Evolutionary conservation across 78 protist genomes (phyloP).

Genomic region (Dictyostelium firmibasis): DNA sequence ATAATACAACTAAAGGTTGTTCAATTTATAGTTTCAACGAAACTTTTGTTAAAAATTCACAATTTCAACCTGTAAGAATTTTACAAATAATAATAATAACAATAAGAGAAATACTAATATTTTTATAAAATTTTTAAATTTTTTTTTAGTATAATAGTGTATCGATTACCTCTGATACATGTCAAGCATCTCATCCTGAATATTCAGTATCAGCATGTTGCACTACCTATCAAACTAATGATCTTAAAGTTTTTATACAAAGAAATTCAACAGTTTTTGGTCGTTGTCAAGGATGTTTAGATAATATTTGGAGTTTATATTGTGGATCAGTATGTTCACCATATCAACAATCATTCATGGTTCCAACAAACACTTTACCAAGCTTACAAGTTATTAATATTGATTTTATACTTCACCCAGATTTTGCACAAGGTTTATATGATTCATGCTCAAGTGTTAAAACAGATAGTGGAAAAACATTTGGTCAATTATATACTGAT

Average conservation of each 20-base stretch:
- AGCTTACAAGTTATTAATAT: neutral
- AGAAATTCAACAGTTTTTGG: constrained; percentile 11
- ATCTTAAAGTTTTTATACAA: neutral
- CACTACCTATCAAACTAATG: neutral
- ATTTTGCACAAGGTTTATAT: constrained; percentile 32
- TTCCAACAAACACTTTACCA: neutral
- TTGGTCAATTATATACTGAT: neutral
- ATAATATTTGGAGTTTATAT: constrained; percentile 48
- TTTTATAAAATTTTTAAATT: no score
- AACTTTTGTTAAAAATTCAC: neutral
- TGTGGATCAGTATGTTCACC: constrained; percentile 52
- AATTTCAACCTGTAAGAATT: neutral
- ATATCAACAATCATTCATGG: constrained; percentile 50
- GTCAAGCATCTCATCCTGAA: constrained; percentile 51
- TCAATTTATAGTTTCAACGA: neutral
- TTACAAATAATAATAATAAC: no score
- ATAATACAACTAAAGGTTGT: neutral
- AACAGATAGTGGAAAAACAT: neutral
- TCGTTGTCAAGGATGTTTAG: constrained; percentile 31
- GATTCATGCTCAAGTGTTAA: constrained; percentile 20
- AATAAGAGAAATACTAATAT: no score
- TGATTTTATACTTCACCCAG: constrained; percentile 4
- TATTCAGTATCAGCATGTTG: constrained; percentile 39
- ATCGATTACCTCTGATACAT: neutral
- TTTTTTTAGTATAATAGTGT: neutral